Conservation (phyloP, 139 green algal genomes). For the Micromonas commoda region DNA sequence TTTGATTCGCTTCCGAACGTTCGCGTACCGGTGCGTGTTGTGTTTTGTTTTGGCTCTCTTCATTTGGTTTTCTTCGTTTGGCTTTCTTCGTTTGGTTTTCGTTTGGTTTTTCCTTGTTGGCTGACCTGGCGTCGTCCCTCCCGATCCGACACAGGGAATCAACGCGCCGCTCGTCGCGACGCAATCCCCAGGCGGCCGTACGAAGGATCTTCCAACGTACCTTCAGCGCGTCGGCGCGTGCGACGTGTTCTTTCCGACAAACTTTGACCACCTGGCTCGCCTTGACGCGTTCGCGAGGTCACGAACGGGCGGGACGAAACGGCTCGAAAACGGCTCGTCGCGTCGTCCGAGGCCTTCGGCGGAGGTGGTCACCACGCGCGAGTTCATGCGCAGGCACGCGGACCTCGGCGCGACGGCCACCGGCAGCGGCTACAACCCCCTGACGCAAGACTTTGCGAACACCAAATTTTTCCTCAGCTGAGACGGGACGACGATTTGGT, state of each 20-base stretch:
- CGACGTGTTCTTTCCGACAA: constrained; percentile 19
- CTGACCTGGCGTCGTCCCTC: no score
- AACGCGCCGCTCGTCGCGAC: constrained; percentile 17
- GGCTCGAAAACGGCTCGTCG: not conserved
- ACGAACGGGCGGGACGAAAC: not conserved
- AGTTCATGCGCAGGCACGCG: constrained; percentile 5
- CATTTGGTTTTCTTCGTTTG: no score
- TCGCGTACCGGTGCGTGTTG: no score
- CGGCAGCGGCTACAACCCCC: constrained; percentile 1
- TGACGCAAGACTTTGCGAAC: constrained; percentile 14
- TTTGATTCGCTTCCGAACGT: constrained; percentile 45
- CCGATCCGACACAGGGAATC: no score
- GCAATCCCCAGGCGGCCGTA: not conserved
- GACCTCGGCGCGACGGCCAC: not conserved
- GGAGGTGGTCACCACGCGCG: not conserved
- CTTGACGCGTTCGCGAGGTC: not conserved
- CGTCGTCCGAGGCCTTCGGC: no score
- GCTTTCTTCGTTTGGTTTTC: no score
- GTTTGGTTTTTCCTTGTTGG: no score
- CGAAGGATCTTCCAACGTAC: constrained; percentile 11
- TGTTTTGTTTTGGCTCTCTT: no score
- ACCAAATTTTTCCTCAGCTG: constrained; percentile 9
- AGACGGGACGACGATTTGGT: no score
- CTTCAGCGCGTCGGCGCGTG: not conserved
- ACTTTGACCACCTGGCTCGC: not conserved